Evolutionary conservation across 805 yeast genomes (phyloP).

Genomic region (Jamesozyma rosinii): DNA sequence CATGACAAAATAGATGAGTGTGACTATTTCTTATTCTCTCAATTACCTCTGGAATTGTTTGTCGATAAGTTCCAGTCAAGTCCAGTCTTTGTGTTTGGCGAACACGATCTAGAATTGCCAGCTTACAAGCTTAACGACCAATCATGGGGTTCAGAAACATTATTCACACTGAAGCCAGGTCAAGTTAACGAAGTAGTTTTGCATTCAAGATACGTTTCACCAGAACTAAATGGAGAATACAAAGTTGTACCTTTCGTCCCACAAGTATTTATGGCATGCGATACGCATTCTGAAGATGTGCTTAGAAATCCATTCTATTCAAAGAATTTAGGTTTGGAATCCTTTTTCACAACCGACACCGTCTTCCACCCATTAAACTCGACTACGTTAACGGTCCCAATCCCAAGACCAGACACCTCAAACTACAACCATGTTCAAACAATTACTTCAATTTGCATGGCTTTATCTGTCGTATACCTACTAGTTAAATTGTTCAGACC

Average conservation of each 20-base stretch:
- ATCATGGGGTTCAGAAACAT: slow-evolving; percentile 39
- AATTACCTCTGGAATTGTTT: slow-evolving; percentile 39
- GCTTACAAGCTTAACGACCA: slow-evolving; percentile 32
- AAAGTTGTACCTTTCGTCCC: slow-evolving; percentile 31
- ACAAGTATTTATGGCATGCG: slow-evolving; percentile 43
- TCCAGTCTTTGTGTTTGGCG: slow-evolving; percentile 42
- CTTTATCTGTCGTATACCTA: slow-evolving; percentile 30
- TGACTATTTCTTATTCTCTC: slow-evolving; percentile 35
- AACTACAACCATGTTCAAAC: slow-evolving; percentile 29
- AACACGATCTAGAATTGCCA: slow-evolving; percentile 50
- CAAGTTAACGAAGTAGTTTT: slow-evolving; percentile 32
- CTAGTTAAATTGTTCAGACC: slow-evolving; percentile 17
- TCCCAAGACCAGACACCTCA: slow-evolving; percentile 37
- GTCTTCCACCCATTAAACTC: slow-evolving; percentile 32
- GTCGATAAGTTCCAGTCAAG: slow-evolving; percentile 47
- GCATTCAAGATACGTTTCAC: slow-evolving; percentile 45
- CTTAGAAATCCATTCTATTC: slow-evolving; percentile 33
- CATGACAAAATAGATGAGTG: slow-evolving; percentile 26
- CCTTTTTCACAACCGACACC: slow-evolving; percentile 39
- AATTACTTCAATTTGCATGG: slow-evolving; percentile 31
- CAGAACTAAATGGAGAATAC: slow-evolving; percentile 19
- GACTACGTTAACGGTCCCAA: slow-evolving; percentile 20
- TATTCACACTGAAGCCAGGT: slow-evolving; percentile 31
- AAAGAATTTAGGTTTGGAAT: slow-evolving; percentile 36
- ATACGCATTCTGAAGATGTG: slow-evolving; percentile 22